Percentiles rank a stretch among this genome's conserved stretches.
These are phyloP conservation scores for Endothia cerciana DNA, from an alignment of 2,329 filamentous ascomycete species.

Conservation along the genomic window DNA sequence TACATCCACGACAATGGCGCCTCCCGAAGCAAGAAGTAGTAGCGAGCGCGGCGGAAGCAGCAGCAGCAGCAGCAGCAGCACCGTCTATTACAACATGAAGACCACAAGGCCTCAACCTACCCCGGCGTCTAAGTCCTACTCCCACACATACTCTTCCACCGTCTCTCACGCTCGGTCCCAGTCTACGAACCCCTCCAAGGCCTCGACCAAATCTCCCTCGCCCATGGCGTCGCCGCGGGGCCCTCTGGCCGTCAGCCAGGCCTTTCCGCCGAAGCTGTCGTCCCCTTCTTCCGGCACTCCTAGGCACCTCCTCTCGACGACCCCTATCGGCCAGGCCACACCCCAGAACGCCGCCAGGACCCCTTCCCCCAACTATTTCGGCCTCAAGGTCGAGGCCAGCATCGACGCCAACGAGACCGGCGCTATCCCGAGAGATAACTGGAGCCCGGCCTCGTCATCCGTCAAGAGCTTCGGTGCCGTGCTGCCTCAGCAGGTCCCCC, in stretches of 20 bases:
- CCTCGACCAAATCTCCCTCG: constrained; percentile 50
- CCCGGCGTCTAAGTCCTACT: constrained; percentile 38
- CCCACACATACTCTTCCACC: constrained; percentile 32
- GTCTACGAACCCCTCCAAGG: constrained; percentile 45
- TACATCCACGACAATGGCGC: constrained; percentile 29
- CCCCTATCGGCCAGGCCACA: constrained; percentile 33
- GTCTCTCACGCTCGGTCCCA: constrained; percentile 44
- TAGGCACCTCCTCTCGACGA: constrained; percentile 16
- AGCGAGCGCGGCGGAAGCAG: constrained; percentile 29
- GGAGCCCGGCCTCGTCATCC: constrained; percentile 73
- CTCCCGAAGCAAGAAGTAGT: constrained; percentile 37
- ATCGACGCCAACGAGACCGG: constrained; percentile 67
- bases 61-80: constrained; percentile 38
- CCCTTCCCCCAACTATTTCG: constrained; percentile 86
- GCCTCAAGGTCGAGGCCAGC: constrained; percentile 67
- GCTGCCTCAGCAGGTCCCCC: constrained; percentile 69
- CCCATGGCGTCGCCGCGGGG: constrained; percentile 56
- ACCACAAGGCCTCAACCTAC: constrained; percentile 45
- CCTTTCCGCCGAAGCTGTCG: constrained; percentile 50
- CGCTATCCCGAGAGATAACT: constrained; percentile 69
- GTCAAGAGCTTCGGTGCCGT: constrained; percentile 71
- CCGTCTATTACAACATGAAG: constrained; percentile 52
- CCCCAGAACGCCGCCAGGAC: constrained; percentile 46
- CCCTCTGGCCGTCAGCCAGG: constrained; percentile 59
- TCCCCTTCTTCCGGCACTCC: constrained; percentile 44